Evolutionary conservation across 1,284 basidiomycete genomes (phyloP), one percentile per base, ranked within the genome.

Genomic region (Ceratobasidium sp.): DNA sequence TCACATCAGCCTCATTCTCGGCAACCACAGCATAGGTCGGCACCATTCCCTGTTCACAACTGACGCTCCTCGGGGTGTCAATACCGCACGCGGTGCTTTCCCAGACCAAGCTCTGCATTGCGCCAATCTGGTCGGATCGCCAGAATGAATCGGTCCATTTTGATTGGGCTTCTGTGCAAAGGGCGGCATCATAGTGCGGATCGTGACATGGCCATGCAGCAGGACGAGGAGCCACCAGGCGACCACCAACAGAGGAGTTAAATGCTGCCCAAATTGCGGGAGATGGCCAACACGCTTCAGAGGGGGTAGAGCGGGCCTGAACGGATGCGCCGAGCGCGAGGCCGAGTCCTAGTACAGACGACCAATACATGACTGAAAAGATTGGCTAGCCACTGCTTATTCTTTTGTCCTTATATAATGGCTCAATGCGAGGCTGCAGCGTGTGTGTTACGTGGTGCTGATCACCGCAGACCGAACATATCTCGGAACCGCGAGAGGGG

Each of bases 171-270:
- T 54, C 52, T 7, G 52, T 31, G 31, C 52, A 54, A 13, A 31
- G 29, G 10, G 52, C 7, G 3, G 27, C 29, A 17, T 54, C 65
- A 22, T 68, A 68, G 32, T 68, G 54, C 17, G 65, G 65, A 31
- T 68, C 53, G 20, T 68, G 65, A 27, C 65, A 68, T 4, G 65
- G 65, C 65, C 65, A 68, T 7, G 65, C 65, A 10, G 65, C 42
- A 45, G 65, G 65, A 34, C 43, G 65, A 49, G 65, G 53, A 12
- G 65, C 43, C 20, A 68, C 43, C 10, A 68, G 65, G 49, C 65
- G 65, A 49, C 65, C 65, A 43, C 42, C 31, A 32, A 68, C 25
- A 5, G 65, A 68, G 22, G 53, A 6, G 42, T 68, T 68, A 43
- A 68, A 68, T 4, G 27, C 17, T 12, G 65, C 55, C 65, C 52